Percentiles rank a stretch among this genome's conserved stretches.
Evolutionary conservation across 768 basidiomycete genomes (phyloP).

Genomic region (Auricularia heimuer): DNA sequence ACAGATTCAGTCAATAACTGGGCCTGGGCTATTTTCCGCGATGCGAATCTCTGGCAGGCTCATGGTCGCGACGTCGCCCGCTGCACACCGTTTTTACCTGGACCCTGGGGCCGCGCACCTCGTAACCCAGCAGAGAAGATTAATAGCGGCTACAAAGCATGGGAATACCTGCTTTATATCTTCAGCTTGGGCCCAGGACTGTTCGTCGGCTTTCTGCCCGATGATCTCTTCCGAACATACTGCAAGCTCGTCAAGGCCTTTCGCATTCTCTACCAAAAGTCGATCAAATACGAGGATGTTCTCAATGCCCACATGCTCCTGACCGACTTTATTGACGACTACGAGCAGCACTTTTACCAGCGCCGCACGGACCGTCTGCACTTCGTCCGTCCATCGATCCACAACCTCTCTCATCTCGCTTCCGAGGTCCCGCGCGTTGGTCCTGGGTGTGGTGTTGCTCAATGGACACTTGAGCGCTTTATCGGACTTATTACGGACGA

Average conservation of each 20-base stretch:
- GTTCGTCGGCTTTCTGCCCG: neutral
- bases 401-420: conserved; percentile 1
- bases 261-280: neutral
- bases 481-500: conserved; percentile 1
- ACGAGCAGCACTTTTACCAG: conserved; percentile 1
- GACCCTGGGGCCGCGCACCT: conserved; percentile 32
- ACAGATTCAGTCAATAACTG: conserved; percentile 19
- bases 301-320: neutral
- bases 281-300: neutral
- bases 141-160: conserved; percentile 30
- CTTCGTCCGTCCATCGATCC: neutral
- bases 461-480: neutral
- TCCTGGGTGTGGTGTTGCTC: neutral
- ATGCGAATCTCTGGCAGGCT: conserved; percentile 21
- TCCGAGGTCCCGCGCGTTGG: conserved; percentile 4
- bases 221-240: neutral
- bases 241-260: neutral
- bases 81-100: conserved; percentile 25
- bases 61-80: conserved; percentile 27
- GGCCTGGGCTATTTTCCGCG: conserved; percentile 24
- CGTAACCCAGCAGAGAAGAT: conserved; percentile 32
- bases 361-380: neutral
- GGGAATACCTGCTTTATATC: conserved; percentile 25
- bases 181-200: conserved; percentile 13
- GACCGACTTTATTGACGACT: neutral